phyloP scores from a whole-genome alignment of 257 asterid genomes.

The Solanum corneliomulleri region DNA sequence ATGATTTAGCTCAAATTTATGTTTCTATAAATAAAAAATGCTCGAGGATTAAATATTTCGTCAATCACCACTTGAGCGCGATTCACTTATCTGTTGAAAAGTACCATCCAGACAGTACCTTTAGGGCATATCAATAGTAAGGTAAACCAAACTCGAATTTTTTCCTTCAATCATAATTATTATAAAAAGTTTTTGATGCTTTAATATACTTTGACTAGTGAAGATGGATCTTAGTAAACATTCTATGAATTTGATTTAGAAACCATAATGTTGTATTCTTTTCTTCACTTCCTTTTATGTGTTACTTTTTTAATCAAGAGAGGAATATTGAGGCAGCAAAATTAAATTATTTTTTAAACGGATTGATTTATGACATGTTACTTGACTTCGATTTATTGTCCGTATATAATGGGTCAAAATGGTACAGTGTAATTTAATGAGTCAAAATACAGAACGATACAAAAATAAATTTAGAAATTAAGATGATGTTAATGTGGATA shows the following conservation, averaged over 20 bases:
- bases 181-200: background rate
- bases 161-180: background rate
- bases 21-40: background rate
- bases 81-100: too few species aligned
- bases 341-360: background rate
- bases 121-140: too few species aligned
- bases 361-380: background rate
- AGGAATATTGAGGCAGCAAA: background rate
- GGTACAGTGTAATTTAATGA: background rate
- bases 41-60: too few species aligned
- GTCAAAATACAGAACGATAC: background rate
- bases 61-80: too few species aligned
- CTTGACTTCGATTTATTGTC: background rate
- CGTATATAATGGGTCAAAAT: background rate
- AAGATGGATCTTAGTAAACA: background rate
- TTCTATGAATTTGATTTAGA: background rate
- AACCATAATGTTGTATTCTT: background rate
- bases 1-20: background rate
- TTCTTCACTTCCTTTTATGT: background rate
- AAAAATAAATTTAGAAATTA: background rate
- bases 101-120: too few species aligned
- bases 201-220: background rate
- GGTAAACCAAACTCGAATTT: too few species aligned
- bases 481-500: background rate
- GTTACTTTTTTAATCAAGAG: background rate